Conservation (phyloP, 2,329 filamentous ascomycete genomes). For the Nemania serpens region DNA sequence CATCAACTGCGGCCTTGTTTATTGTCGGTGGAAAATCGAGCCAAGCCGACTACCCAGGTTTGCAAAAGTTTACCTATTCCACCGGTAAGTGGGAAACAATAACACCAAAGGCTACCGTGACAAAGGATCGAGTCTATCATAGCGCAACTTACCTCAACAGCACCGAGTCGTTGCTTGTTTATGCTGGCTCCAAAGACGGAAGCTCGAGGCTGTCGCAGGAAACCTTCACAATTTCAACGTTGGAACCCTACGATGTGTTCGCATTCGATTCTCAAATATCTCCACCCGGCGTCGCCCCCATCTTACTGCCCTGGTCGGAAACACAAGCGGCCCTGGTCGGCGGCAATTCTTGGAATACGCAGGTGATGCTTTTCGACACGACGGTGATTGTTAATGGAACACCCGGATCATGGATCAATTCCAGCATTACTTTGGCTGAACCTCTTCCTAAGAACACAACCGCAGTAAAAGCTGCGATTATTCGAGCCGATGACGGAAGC, state of each 20-base stretch:
- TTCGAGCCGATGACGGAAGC: constrained; percentile 75
- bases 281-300: constrained; percentile 68
- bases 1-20: constrained; percentile 68
- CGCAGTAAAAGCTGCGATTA: constrained; percentile 63
- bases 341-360: constrained; percentile 67
- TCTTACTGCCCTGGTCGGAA: constrained; percentile 75
- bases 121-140: constrained; percentile 75
- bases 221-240: constrained; percentile 74
- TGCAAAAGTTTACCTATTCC: constrained; percentile 69
- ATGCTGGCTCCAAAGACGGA: constrained; percentile 73
- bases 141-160: constrained; percentile 74
- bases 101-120: constrained; percentile 51
- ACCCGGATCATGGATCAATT: constrained; percentile 61
- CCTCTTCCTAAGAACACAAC: constrained; percentile 63
- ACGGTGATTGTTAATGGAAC: constrained; percentile 44
- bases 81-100: constrained; percentile 59
- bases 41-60: constrained; percentile 66
- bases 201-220: constrained; percentile 64
- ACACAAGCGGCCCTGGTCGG: constrained; percentile 75
- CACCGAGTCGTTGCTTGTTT: constrained; percentile 75
- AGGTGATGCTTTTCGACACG: constrained; percentile 74
- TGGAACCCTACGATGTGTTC: constrained; percentile 65
- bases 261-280: constrained; percentile 62
- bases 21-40: constrained; percentile 75
- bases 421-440: constrained; percentile 65